Conservation (phyloP, 805 yeast species). For the Lipomyces starkeyi region DNA sequence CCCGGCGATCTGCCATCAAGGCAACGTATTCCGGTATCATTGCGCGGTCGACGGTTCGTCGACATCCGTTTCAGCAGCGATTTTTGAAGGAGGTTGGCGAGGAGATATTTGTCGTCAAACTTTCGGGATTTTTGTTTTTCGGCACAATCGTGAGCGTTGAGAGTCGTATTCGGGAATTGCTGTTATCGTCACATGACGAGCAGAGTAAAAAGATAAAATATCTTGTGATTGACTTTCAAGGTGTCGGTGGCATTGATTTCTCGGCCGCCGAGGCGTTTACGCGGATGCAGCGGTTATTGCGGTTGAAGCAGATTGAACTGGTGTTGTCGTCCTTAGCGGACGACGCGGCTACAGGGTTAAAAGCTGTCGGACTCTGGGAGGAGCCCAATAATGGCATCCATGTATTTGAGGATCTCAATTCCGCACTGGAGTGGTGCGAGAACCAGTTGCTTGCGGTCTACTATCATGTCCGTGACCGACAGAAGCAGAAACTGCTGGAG, state of each 20-base stretch:
- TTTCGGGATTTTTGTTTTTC: constrained; percentile 88
- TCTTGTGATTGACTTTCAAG: constrained; percentile 81
- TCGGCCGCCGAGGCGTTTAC: constrained; percentile 96
- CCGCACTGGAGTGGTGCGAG: constrained; percentile 96
- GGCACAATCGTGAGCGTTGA: constrained; percentile 96
- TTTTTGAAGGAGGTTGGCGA: constrained; percentile 85
- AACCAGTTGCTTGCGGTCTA: constrained; percentile 78
- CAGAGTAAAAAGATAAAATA: constrained; percentile 65
- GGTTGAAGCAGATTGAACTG: constrained; percentile 70
- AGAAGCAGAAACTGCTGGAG: constrained; percentile 14
- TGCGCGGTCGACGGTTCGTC: constrained; percentile 88
- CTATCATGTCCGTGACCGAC: constrained; percentile 49
- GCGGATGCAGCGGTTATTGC: constrained; percentile 77
- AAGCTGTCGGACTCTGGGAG: constrained; percentile 82
- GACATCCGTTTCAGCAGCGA: constrained; percentile 88
- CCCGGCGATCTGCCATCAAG: constrained; percentile 78
- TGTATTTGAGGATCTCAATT: constrained; percentile 78
- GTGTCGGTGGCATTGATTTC: constrained; percentile 80
- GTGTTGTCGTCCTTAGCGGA: constrained; percentile 77
- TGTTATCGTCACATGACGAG: constrained; percentile 59
- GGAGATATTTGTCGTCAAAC: constrained; percentile 84
- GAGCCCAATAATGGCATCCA: constrained; percentile 53
- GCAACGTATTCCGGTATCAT: constrained; percentile 85
- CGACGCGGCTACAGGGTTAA: constrained; percentile 70
- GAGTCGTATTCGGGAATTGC: constrained; percentile 65